Evolutionary conservation across 306 rosid species (phyloP), one percentile per base, ranked within the genome.

Genomic region (Cicer pinnatifidum): DNA sequence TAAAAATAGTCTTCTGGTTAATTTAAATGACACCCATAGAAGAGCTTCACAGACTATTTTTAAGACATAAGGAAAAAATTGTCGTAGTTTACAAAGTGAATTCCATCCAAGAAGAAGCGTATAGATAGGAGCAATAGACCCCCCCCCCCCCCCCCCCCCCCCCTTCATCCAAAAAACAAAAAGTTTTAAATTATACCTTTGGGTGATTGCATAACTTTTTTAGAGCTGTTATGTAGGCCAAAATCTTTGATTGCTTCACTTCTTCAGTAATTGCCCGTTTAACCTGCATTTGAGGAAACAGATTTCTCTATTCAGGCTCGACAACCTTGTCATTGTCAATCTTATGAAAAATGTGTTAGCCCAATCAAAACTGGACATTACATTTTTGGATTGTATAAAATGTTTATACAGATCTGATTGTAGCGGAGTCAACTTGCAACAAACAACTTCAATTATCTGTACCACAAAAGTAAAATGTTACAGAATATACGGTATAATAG

Each of bases 191-290:
- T 51, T 77, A 83, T 81, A 89, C 98, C 96, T 93, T 93, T 40
- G 98, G 98, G 81, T 93, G 98, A 81, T 93, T 93, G 87, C 98
- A 93, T 76, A 93, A 87, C 86, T 93, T 91, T 84, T 91, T 93
- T 62, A 93, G 92, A 72, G 92, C 97, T 62, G 94, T 89, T 79
- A 93, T 93, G 80, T 89, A 89, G 72, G 98, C 96, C 86, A 93
- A 89, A 87, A 93, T 93, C 86, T 91, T 93, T 11, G 98, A 85
- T 71, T 87, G 91, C 89, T 87, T 93, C 62, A 78, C 33, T 56
- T 91, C 96, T 87, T 91, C 98, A 48, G 75, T 72, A 78, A 91
- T 88, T 67, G 82, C 97, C 53, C 89, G 86, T 83, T 87, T 93
- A 82, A 93, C 96, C 98, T 93, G 77, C 67, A 60, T 53, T 84